Evolutionary conservation across 1,139 yeast genomes (phyloP).

Genomic region (Eremothecium cymbalariae): DNA sequence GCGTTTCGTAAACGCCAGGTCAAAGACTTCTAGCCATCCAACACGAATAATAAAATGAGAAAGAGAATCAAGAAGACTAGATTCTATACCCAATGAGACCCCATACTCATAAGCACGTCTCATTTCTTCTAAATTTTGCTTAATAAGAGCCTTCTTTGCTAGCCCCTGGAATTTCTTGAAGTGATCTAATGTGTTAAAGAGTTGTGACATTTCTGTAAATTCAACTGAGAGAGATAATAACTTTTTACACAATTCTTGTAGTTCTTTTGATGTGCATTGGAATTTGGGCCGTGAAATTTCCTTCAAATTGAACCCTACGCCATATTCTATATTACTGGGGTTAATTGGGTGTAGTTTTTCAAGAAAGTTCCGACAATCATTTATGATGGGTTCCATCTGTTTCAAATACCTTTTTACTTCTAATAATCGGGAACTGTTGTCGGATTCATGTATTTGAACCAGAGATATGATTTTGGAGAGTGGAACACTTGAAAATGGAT

Average conservation of each 20-base stretch:
- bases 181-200: conserved; percentile 7
- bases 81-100: conserved; percentile 9
- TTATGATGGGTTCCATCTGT: conserved; percentile 9
- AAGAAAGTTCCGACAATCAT: conserved; percentile 7
- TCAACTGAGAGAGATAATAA: conserved; percentile 12
- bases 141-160: conserved; percentile 7
- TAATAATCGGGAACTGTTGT: background rate
- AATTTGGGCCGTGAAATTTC: conserved; percentile 9
- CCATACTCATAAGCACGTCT: conserved; percentile 11
- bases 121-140: conserved; percentile 8
- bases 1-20: conserved; percentile 9
- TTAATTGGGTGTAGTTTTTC: background rate
- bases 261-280: conserved; percentile 5
- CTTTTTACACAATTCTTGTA: conserved; percentile 8
- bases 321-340: conserved; percentile 4
- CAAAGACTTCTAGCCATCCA: conserved; percentile 19
- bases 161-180: conserved; percentile 10
- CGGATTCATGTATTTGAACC: background rate
- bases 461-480: background rate
- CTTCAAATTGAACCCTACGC: conserved; percentile 9
- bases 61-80: conserved; percentile 8
- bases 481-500: conserved; percentile 1
- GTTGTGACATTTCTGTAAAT: conserved; percentile 14
- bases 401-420: background rate
- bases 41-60: conserved; percentile 12